Conservation (phyloP, 371 early-diverging fungal species). For the Rhizopus stolonifer region DNA sequence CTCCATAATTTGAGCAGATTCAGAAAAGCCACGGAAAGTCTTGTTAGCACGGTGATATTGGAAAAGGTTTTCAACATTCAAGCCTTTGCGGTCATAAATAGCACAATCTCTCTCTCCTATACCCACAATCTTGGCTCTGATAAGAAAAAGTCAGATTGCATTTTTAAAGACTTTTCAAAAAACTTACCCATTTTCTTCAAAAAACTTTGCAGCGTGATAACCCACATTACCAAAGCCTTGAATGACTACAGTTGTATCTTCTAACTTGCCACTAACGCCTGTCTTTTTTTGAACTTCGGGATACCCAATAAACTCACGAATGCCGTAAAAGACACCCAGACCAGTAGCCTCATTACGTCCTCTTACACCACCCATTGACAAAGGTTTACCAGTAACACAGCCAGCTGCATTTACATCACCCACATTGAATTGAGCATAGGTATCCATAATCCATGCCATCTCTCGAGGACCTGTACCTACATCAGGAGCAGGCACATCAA, state of each 20-base stretch:
- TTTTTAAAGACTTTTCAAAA: not conserved
- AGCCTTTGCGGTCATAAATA: conserved; percentile 70
- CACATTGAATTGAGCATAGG: conserved; percentile 86
- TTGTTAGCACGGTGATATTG: conserved; percentile 66
- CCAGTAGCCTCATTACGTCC: conserved; percentile 92
- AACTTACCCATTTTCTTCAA: conserved; percentile 69
- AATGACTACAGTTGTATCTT: conserved; percentile 68
- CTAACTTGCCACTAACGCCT: conserved; percentile 68
- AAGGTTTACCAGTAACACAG: conserved; percentile 89
- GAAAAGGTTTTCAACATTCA: conserved; percentile 71
- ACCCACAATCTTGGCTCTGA: conserved; percentile 77
- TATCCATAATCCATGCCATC: conserved; percentile 93
- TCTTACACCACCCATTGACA: conserved; percentile 86
- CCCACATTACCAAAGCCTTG: conserved; percentile 95
- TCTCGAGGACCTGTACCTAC: conserved; percentile 87
- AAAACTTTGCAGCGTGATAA: conserved; percentile 89
- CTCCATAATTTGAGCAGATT: conserved; percentile 61
- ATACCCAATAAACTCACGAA: conserved; percentile 81
- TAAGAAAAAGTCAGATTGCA: not conserved
- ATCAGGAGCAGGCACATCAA: conserved; percentile 92
- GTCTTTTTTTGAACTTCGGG: conserved; percentile 79
- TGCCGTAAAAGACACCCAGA: conserved; percentile 84
- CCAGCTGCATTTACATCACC: conserved; percentile 82
- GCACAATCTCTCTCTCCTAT: conserved; percentile 76
- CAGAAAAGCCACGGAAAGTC: conserved; percentile 70